phyloP scores from a whole-genome alignment of 768 basidiomycete species.

The Termitomyces sp. region DNA sequence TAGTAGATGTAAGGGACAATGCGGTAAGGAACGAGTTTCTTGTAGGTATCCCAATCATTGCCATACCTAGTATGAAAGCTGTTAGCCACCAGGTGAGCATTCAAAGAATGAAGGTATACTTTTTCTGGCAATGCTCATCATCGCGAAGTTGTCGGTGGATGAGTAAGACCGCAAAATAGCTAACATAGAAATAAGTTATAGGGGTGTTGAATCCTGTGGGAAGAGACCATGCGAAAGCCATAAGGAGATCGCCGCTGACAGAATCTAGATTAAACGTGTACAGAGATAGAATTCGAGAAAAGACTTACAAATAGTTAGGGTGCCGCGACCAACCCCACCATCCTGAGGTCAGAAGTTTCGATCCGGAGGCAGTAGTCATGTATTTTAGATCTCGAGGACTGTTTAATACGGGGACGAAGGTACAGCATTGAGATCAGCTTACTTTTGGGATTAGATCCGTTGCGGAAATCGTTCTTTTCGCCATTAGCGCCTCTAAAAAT shows the following conservation, averaged over 20 bases:
- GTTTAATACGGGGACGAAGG: background rate
- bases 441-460: slow-evolving; percentile 94
- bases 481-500: slow-evolving; percentile 87
- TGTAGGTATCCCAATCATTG: slow-evolving; percentile 91
- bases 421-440: slow-evolving; percentile 13
- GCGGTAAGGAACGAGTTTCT: slow-evolving; percentile 75
- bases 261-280: background rate
- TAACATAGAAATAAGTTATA: slow-evolving; percentile 92
- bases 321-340: slow-evolving; percentile 98
- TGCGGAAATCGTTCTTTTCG: slow-evolving; percentile 95
- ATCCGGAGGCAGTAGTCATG: slow-evolving; percentile 65
- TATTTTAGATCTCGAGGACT: slow-evolving; percentile 12
- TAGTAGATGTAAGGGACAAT: slow-evolving; percentile 85
- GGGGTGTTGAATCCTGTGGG: slow-evolving; percentile 90
- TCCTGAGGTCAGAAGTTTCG: slow-evolving; percentile 88
- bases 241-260: slow-evolving; percentile 43
- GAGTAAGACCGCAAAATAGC: slow-evolving; percentile 86
- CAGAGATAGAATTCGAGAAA: background rate
- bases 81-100: background rate
- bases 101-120: slow-evolving; percentile 43
- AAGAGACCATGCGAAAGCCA: slow-evolving; percentile 90
- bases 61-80: slow-evolving; percentile 64
- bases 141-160: slow-evolving; percentile 88
- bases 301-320: slow-evolving; percentile 79
- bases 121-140: slow-evolving; percentile 85